Evolutionary conservation across 192 early-diverging fungal genomes (phyloP), one percentile per base, ranked within the genome.

Genomic region (Coemansia interrupta): DNA sequence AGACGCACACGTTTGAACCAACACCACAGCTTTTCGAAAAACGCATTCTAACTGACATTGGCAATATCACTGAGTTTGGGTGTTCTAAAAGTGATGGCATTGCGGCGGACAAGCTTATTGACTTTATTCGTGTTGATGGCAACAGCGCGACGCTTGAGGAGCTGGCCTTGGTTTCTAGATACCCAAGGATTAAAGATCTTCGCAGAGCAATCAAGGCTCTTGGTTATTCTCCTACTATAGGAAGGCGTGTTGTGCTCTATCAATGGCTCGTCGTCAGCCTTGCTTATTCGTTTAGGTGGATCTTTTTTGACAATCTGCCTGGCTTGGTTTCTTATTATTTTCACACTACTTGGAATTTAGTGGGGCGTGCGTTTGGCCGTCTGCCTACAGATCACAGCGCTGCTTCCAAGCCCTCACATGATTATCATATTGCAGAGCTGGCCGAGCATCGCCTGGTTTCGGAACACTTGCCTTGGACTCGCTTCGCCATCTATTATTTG

Each of bases 401-500:
- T n/a, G n/a, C n/a, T n/a, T n/a, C n/a, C n/a, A n/a, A n/a, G n/a
- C n/a, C n/a, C 11, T 22, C 46, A 23, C 4, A 40, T 30, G 50
- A 64, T 19, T 67, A 73, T 42, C 48, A 56, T 1, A 67, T 73
- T 12, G 39, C 65, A 7, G 61, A 56, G 10, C 54, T 73, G 30
- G 71, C 71, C 5, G 43, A 54, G 3, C 65, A 73, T 24, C 59
- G 59, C 0, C 52, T 61, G 2, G 9, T 53, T 10, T 26, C 12
- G 12, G 56, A 68, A 36, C 71, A 68, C 22, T 12, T 36, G 3
- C 61, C 64, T 1, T 73, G 65, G 59, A 54, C 58, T 1, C 60
- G 71, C n/a, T 73, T 30, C 26, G 53, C 49, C 1, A 11, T 66
- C 5, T 73, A 73, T 38, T 56, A 60, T 20, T 26, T 73, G 18